A percentile compares a stretch with the other conserved stretches of the same genome.
Evolutionary conservation across 2,329 filamentous ascomycete species (phyloP).

Genomic region (Clarireedia hainanense): DNA sequence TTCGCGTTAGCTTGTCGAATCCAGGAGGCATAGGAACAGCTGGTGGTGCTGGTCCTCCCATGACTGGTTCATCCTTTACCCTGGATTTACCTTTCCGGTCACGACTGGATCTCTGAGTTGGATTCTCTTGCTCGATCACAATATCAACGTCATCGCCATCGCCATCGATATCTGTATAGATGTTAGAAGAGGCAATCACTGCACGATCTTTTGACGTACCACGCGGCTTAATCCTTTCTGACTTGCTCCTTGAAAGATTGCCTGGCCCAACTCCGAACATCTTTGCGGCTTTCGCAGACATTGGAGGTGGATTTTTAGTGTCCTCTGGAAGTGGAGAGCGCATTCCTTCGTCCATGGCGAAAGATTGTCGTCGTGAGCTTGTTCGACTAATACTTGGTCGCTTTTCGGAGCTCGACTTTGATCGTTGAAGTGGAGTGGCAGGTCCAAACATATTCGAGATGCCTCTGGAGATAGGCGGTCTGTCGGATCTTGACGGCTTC

Average conservation of each 20-base stretch:
- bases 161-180: conserved; percentile 27
- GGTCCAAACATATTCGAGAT: conserved; percentile 59
- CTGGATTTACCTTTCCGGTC: conserved; percentile 35
- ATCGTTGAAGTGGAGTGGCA: conserved; percentile 58
- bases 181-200: conserved; percentile 15
- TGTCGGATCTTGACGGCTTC: conserved; percentile 31
- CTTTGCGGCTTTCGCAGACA: conserved; percentile 71
- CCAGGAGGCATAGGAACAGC: conserved; percentile 27
- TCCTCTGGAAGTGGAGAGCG: conserved; percentile 68
- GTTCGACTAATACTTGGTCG: conserved; percentile 48
- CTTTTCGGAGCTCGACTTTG: conserved; percentile 60
- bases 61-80: conserved; percentile 30
- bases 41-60: conserved; percentile 19
- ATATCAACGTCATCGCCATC: conserved; percentile 43
- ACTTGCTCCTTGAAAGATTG: conserved; percentile 40
- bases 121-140: conserved; percentile 37
- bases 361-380: conserved; percentile 58
- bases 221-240: conserved; percentile 40
- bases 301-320: conserved; percentile 38
- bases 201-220: conserved; percentile 22
- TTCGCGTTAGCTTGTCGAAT: conserved; percentile 23
- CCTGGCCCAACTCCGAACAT: conserved; percentile 53
- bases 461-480: conserved; percentile 36
- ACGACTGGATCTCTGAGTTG: conserved; percentile 40
- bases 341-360: conserved; percentile 52